These are phyloP conservation scores for Dioscorea cayenensis DNA, from an alignment of 116 monocot genomes.

Conservation along the genomic window DNA sequence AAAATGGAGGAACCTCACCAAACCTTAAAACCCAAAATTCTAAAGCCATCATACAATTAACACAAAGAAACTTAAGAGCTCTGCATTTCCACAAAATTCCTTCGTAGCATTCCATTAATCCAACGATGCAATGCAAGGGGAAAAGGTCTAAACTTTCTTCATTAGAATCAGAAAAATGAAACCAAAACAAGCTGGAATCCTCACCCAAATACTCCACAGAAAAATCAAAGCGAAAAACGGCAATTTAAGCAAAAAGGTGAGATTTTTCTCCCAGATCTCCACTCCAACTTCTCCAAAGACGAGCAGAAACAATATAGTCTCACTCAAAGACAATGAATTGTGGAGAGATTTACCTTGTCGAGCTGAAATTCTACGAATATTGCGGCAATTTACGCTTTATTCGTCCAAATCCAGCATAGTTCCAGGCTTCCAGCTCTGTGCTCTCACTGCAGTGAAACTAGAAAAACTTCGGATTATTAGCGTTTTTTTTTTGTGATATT, in stretches of 20 bases:
- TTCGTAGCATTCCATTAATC: too few species aligned
- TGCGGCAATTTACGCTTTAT: not conserved
- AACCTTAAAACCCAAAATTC: not conserved
- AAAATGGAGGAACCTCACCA: too few species aligned
- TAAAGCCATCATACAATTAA: not conserved
- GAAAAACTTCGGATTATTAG: too few species aligned
- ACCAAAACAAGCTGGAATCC: constrained; percentile 6
- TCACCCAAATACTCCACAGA: constrained; percentile 1
- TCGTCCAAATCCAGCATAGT: not conserved
- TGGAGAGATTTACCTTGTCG: not conserved
- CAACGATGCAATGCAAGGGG: too few species aligned
- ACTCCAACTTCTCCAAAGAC: not conserved
- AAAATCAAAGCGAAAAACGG: not conserved
- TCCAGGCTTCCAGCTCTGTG: not conserved
- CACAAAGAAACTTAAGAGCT: too few species aligned
- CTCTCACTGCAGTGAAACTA: not conserved
- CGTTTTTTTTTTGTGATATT: not conserved
- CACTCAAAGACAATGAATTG: not conserved
- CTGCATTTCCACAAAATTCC: too few species aligned
- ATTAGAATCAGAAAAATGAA: not conserved
- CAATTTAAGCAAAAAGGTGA: constrained; percentile 3
- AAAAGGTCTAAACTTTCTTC: not conserved
- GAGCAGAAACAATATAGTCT: not conserved
- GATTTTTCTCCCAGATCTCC: constrained; percentile 1
- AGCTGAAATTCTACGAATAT: not conserved